Percentiles rank a stretch among this genome's conserved stretches.
Evolutionary conservation across 306 rosid genomes (phyloP).

Genomic region (Pterocarpus santalinus): DNA sequence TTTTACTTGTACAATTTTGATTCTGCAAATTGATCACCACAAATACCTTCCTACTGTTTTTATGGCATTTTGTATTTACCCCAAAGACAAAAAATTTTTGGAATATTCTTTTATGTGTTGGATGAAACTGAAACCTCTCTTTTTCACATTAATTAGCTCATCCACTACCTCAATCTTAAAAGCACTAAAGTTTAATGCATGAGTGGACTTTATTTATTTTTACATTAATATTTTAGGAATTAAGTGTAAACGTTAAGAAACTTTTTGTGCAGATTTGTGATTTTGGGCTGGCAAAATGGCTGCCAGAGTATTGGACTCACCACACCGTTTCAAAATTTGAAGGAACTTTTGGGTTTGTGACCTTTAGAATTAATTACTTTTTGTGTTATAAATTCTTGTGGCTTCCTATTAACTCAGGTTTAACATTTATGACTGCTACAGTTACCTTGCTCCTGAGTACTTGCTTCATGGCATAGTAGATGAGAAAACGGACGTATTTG

Average conservation of each 20-base stretch:
- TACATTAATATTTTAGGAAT: constrained; percentile 5
- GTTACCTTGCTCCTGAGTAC: constrained; percentile 96
- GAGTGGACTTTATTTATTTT: constrained; percentile 4
- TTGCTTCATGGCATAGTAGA: constrained; percentile 94
- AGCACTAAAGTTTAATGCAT: constrained; percentile 3
- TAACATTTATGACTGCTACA: constrained; percentile 44
- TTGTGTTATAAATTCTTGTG: constrained; percentile 9
- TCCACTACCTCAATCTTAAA: not conserved
- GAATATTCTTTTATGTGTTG: constrained; percentile 33
- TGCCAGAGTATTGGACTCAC: constrained; percentile 96
- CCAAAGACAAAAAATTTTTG: constrained; percentile 22
- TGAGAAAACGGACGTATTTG: constrained; percentile 93
- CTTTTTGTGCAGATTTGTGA: constrained; percentile 77
- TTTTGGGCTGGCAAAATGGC: constrained; percentile 98
- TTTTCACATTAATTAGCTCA: not conserved
- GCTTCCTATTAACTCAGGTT: not conserved
- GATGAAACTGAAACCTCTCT: not conserved
- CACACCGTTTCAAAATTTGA: constrained; percentile 84
- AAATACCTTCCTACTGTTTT: not conserved
- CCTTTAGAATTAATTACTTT: constrained; percentile 1
- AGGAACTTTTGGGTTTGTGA: constrained; percentile 95
- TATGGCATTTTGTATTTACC: constrained; percentile 35
- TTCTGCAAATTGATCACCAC: constrained; percentile 38
- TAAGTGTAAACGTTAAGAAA: not conserved
- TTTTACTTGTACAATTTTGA: constrained; percentile 28